A percentile compares a stretch with the other conserved stretches of the same genome.
phyloP scores from a whole-genome alignment of 352 stramenopile species.

The Phytophthora boehmeriae region DNA sequence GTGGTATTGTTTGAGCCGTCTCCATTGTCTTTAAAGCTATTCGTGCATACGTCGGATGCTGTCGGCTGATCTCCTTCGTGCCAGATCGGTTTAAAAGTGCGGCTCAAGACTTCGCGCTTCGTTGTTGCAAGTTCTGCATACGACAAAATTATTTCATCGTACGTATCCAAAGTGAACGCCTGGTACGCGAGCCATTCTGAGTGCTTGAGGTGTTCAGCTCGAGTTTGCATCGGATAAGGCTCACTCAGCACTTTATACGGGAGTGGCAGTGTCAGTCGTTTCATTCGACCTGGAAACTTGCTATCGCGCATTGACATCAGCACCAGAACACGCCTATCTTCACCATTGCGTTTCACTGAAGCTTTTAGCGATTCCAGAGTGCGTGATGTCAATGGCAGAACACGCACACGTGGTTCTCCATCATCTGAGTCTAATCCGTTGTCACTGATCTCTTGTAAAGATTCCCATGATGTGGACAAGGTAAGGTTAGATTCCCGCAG shows the following conservation, averaged over 20 bases:
- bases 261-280: slow-evolving; percentile 66
- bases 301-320: slow-evolving; percentile 78
- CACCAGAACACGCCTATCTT: slow-evolving; percentile 32
- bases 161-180: slow-evolving; percentile 36
- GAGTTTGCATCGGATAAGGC: slow-evolving; percentile 64
- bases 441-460: slow-evolving; percentile 2
- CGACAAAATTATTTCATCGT: slow-evolving; percentile 54
- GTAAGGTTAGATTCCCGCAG: slow-evolving; percentile 51
- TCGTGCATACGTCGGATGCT: not conserved
- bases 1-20: slow-evolving; percentile 8
- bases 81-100: slow-evolving; percentile 43
- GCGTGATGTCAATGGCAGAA: slow-evolving; percentile 55
- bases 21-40: slow-evolving; percentile 1
- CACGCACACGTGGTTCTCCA: slow-evolving; percentile 33
- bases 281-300: slow-evolving; percentile 80
- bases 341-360: slow-evolving; percentile 9
- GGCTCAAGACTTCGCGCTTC: slow-evolving; percentile 48
- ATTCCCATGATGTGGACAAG: slow-evolving; percentile 24
- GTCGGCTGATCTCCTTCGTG: slow-evolving; percentile 23
- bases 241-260: slow-evolving; percentile 55
- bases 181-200: slow-evolving; percentile 58
- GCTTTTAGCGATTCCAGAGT: slow-evolving; percentile 43
- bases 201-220: slow-evolving; percentile 50
- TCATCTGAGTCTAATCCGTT: not conserved
- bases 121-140: slow-evolving; percentile 43